Evolutionary conservation across 2,329 filamentous ascomycete species (phyloP), one percentile per base, ranked within the genome.

Genomic region (Cordyceps farinosa): DNA sequence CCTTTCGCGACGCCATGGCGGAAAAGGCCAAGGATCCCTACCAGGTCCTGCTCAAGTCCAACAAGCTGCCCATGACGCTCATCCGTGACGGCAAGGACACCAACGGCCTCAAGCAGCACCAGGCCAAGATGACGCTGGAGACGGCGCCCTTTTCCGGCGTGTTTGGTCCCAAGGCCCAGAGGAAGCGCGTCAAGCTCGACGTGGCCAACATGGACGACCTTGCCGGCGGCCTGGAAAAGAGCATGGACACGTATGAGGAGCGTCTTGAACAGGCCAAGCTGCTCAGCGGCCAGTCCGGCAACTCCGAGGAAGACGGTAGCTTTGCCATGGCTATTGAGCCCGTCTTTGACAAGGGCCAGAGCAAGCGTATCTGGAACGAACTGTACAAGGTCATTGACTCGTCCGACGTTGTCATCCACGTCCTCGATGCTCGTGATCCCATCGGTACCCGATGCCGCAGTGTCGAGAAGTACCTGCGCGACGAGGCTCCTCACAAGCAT

Each of bases 281-380:
- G 45, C 78, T 96, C 4, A 92, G 88, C 68, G 92, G 92, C 36
- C 84, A 82, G 30, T 84, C 87, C 17, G 86, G 84, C 2, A 79
- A 79, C 3, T 84, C 86, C 65, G 80, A 81, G 42, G 77, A 78
- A 17, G 76, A 80, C 44, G 69, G 27, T 27, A 78, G 79, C 52
- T 78, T 87, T 15, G 82, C 86, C 7, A 85, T 86, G 70, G 87
- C 90, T n/a, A 84, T 87, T 69, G 91, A 94, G 73, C 88, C 93
- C 45, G 91, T 98, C 65, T 98, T 98, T 77, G 89, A 85, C 69
- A 98, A 98, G 78, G 95, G 95, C 22, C 93, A 97, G 76, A 94
- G 89, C 72, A 97, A 97, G 78, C 85, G 95, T 68, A 97, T 97
- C 69, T 97, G 92, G 93, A 98, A 98, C 78, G 94, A 99, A 75